Conservation (phyloP, 345 rosid species). For the Heritiera littoralis region DNA sequence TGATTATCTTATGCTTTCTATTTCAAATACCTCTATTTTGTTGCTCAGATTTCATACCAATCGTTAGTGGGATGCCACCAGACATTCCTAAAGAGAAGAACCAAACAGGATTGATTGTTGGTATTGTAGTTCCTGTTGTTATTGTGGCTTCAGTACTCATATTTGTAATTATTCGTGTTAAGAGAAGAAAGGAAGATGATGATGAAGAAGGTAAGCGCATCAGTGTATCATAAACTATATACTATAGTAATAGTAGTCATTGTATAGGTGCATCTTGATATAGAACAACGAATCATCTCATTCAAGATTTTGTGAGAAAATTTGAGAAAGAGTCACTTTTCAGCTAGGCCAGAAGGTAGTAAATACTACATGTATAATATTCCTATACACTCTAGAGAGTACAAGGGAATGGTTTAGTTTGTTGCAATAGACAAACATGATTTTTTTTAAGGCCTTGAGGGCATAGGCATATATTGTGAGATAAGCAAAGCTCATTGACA, state of each 20-base stretch:
- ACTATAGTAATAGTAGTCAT: not conserved
- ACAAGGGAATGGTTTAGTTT: too few species aligned
- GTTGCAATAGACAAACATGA: too few species aligned
- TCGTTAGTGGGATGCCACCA: not conserved
- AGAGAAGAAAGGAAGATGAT: conserved; percentile 4
- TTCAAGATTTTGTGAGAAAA: not conserved
- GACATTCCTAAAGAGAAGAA: conserved; percentile 17
- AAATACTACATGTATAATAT: not conserved
- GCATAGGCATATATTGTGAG: too few species aligned
- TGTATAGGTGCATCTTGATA: not conserved
- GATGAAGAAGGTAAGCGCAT: conserved; percentile 27
- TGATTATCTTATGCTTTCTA: not conserved
- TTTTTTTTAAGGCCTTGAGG: too few species aligned
- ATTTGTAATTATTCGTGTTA: not conserved
- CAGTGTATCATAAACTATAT: not conserved
- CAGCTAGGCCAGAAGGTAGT: not conserved
- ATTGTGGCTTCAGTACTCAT: conserved; percentile 18
- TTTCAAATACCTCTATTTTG: not conserved
- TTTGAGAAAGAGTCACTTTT: too few species aligned
- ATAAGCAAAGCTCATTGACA: too few species aligned
- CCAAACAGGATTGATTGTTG: conserved; percentile 29
- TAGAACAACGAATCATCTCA: not conserved
- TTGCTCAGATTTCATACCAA: conserved; percentile 29
- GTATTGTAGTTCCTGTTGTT: conserved; percentile 25
- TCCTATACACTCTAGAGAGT: too few species aligned